Percentiles rank a stretch among this genome's conserved stretches.
These are phyloP conservation scores for Lasiosphaeria miniovina DNA, from an alignment of 495 filamentous ascomycete species.

Conservation along the genomic window DNA sequence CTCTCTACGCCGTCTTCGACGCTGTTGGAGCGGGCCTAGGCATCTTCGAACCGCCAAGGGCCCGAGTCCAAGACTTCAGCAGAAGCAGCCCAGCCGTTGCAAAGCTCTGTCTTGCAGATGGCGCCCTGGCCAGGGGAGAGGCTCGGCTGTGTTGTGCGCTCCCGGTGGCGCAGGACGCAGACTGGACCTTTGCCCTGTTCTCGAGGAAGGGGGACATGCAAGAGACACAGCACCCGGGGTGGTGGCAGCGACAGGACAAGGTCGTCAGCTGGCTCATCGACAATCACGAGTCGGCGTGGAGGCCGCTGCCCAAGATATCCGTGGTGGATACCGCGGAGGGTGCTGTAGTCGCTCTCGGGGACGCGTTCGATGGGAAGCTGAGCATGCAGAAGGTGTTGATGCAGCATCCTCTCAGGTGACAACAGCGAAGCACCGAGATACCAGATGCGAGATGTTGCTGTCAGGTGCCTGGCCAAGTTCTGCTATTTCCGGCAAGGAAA, in stretches of 20 bases:
- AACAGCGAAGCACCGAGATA: too few relatives aligned
- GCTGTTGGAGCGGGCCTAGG: conserved; percentile 9
- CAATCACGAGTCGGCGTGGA: conserved; percentile 13
- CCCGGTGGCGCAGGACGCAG: conserved; percentile 11
- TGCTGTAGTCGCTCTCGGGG: conserved; percentile 5
- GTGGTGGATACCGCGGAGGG: conserved; percentile 9
- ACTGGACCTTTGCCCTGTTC: conserved; percentile 13
- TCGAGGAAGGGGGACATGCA: conserved; percentile 7
- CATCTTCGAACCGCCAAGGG: conserved; percentile 4
- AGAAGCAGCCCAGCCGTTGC: conserved; percentile 6
- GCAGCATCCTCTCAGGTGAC: conserved; percentile 14
- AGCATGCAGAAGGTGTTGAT: conserved; percentile 16
- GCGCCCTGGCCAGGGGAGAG: not conserved
- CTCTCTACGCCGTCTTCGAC: conserved; percentile 6
- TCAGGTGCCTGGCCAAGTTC: too few relatives aligned
- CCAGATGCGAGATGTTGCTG: too few relatives aligned
- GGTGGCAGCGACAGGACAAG: conserved; percentile 16
- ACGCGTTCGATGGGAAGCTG: conserved; percentile 5
- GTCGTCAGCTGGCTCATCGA: conserved; percentile 12
- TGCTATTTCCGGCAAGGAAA: too few relatives aligned
- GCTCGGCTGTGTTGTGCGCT: conserved; percentile 4
- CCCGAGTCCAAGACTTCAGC: not conserved
- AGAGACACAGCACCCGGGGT: conserved; percentile 7
- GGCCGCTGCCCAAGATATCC: conserved; percentile 4
- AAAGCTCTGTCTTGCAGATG: not conserved